Base-by-base conservation (phyloP, 2,329 filamentous ascomycete species). In the Nigrograna mackinnonii region DNA sequence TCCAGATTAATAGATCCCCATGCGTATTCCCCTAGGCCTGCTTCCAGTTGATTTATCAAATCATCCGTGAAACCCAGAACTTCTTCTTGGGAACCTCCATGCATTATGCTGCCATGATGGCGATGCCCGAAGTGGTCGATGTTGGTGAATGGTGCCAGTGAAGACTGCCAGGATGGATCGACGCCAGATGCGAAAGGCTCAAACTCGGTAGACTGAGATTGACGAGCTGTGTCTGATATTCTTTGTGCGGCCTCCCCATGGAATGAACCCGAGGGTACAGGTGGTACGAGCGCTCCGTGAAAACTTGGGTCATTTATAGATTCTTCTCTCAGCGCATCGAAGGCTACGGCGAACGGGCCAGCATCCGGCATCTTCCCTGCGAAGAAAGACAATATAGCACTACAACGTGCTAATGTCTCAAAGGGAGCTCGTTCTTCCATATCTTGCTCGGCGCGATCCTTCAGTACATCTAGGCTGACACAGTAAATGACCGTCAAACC, bases 11-110 rank as follows among this genome's bases (percentile, higher is more conserved):
- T 22, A n/a, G 36, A 49, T 9, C 62, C 62, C 44, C 56, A 67
- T 2, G 57, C 62, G 41, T 67, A 67, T 28, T 67, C 62, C 16
- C 58, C 62, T 18, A 66, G 24, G 1, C 59, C 62, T 22, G 57
- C 58, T 41, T 67, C 64, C 28, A 66, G 55, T 22, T 55, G 52
- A 21, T 35, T 49, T 39, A 57, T 49, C 12, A 51, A 28, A 33
- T 52, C 39, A n/a, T 54, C 47, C 13, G 44, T 51, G 2, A 50
- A 30, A 4, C 44, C 43, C 3, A 55, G 24, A 28, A 12, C n/a
- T n/a, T n/a, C n/a, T n/a, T n/a, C n/a, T n/a, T n/a, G n/a, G n/a
- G n/a, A n/a, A n/a, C n/a, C n/a, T n/a, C n/a, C n/a, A n/a, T n/a
- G n/a, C n/a, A n/a, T n/a, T n/a, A n/a, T n/a, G n/a, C n/a, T n/a